Conservation (phyloP, 768 basidiomycete species). For the Hydnomerulius pinastri region DNA sequence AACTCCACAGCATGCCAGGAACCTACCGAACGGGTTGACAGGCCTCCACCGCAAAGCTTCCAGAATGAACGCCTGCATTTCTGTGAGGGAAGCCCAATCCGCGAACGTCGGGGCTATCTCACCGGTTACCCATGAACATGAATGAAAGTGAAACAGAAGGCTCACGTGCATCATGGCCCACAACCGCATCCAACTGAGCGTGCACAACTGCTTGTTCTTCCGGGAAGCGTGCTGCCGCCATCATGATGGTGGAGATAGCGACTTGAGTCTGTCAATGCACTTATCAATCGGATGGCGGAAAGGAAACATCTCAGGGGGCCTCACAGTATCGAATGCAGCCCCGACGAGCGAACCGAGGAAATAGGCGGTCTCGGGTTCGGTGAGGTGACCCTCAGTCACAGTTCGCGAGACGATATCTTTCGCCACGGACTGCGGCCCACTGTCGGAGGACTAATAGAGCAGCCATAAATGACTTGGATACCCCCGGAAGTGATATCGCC, state of each 20-base stretch:
- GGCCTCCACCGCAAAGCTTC: conserved; percentile 44
- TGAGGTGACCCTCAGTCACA: conserved; percentile 47
- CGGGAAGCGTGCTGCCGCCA: conserved; percentile 41
- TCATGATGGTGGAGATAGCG: conserved; percentile 30
- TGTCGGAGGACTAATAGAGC: conserved; percentile 9
- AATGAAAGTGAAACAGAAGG: not conserved
- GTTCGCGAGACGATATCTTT: conserved; percentile 52
- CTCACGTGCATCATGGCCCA: conserved; percentile 37
- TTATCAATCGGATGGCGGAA: not conserved
- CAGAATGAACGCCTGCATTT: conserved; percentile 39
- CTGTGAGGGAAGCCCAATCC: conserved; percentile 33
- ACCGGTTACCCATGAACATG: not conserved
- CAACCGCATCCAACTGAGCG: conserved; percentile 37
- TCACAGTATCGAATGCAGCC: conserved; percentile 58
- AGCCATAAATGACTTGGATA: not conserved
- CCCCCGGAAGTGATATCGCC: not conserved
- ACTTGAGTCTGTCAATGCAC: conserved; percentile 24
- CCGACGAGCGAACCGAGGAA: conserved; percentile 64
- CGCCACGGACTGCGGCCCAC: conserved; percentile 41
- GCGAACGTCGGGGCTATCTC: conserved; percentile 39
- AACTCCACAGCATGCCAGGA: not conserved
- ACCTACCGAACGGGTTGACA: conserved; percentile 32
- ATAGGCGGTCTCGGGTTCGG: conserved; percentile 55
- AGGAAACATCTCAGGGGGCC: not conserved
- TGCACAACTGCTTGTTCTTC: conserved; percentile 36